phyloP scores from a whole-genome alignment of 139 green algal species.

The Tetraselmis striata region DNA sequence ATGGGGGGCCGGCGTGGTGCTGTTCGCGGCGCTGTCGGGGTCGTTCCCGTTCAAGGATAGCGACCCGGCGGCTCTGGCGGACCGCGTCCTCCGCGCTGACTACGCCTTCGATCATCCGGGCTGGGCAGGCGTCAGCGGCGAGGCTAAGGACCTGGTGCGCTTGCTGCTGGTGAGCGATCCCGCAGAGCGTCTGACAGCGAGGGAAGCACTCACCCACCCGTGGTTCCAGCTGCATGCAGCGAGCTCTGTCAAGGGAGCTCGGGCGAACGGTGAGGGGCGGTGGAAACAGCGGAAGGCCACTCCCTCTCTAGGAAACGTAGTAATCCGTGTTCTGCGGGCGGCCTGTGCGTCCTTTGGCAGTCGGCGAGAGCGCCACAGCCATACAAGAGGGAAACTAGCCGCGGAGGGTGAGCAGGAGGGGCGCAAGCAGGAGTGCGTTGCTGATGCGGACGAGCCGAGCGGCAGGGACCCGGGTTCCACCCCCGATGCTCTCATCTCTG shows the following conservation, averaged over 20 bases:
- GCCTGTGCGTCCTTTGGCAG: background rate
- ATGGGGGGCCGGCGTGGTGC: background rate
- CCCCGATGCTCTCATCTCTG: no score
- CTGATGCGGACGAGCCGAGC: no score
- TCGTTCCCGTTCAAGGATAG: background rate
- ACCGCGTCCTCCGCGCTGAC: background rate
- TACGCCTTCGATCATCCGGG: background rate
- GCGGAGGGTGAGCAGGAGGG: no score
- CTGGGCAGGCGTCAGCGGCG: background rate
- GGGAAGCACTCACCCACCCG: background rate
- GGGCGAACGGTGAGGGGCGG: no score
- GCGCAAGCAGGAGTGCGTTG: no score
- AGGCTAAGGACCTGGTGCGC: background rate
- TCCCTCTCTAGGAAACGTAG: background rate
- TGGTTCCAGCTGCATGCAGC: background rate
- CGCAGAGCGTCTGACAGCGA: background rate
- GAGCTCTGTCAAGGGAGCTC: no score
- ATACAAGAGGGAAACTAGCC: background rate
- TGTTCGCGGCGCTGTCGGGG: background rate
- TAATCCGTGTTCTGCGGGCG: background rate
- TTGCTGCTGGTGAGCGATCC: background rate
- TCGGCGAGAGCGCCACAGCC: background rate
- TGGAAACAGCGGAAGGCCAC: no score
- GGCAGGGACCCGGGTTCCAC: no score
- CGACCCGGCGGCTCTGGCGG: background rate